Conservation (phyloP, 345 rosid genomes). For the Euphorbia pulcherrima region DNA sequence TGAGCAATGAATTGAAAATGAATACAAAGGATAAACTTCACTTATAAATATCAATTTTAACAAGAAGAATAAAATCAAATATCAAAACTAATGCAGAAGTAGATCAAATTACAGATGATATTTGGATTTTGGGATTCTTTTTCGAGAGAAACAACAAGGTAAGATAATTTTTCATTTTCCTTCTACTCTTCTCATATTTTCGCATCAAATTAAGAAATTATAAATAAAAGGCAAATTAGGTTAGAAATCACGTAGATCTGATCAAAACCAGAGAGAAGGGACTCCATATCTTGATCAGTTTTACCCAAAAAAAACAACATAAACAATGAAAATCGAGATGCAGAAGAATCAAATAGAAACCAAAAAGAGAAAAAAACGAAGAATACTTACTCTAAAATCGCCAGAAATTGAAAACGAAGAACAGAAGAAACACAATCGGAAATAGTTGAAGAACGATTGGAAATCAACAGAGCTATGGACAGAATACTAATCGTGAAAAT, state of each 20-base stretch:
- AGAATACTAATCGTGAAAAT: no score
- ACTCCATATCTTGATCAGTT: slow-evolving; percentile 37
- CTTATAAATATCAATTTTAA: neutral
- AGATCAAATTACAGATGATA: neutral
- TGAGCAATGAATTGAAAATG: neutral
- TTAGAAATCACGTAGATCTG: slow-evolving; percentile 43
- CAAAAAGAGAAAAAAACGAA: no score
- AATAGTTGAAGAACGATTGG: no score
- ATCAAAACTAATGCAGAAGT: neutral
- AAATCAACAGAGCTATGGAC: no score
- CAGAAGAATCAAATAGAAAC: no score
- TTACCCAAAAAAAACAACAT: no score
- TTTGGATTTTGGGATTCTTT: no score
- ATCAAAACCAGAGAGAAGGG: slow-evolving; percentile 64
- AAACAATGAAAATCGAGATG: no score
- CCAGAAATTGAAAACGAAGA: no score
- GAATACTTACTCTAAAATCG: no score
- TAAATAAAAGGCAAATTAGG: neutral
- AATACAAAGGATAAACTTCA: neutral
- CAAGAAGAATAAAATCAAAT: neutral
- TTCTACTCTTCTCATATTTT: neutral
- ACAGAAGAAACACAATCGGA: no score
- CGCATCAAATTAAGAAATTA: slow-evolving; percentile 19
- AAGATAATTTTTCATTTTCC: neutral
- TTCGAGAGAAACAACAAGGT: no score